These are phyloP conservation scores for Stellera chamaejasme DNA, from an alignment of 345 rosid species.

Conservation along the genomic window DNA sequence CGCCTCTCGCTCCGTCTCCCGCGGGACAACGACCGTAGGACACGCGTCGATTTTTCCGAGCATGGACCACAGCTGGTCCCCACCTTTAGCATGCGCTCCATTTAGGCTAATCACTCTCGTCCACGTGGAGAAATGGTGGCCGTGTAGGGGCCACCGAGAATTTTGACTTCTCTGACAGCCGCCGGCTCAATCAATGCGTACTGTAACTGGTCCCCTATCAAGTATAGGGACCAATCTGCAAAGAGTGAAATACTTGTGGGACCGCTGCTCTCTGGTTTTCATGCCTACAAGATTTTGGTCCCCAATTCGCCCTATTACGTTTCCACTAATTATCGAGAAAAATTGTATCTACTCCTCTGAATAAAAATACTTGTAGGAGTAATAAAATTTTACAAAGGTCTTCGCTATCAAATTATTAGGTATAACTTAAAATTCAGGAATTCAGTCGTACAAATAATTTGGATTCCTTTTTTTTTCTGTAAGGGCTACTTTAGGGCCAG, in stretches of 20 bases:
- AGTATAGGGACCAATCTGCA: neutral
- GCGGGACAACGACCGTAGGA: constrained; percentile 28
- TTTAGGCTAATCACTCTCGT: constrained; percentile 29
- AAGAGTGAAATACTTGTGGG: neutral
- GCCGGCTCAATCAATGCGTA: constrained; percentile 63
- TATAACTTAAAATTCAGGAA: no score
- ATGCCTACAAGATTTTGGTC: neutral
- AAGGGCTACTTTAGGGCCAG: no score
- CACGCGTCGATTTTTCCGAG: constrained; percentile 32
- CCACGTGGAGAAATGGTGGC: constrained; percentile 31
- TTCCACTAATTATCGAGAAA: constrained; percentile 10
- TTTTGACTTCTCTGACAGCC: constrained; percentile 76
- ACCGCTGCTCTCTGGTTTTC: no score
- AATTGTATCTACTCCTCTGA: constrained; percentile 41
- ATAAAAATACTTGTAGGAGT: constrained; percentile 8
- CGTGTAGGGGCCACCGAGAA: constrained; percentile 32
- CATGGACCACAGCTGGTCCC: constrained; percentile 62
- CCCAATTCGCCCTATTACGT: neutral
- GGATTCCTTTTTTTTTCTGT: no score
- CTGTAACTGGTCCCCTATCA: constrained; percentile 20
- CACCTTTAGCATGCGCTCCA: constrained; percentile 30
- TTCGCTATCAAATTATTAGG: no score
- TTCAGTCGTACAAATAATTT: no score
- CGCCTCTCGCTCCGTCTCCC: constrained; percentile 32
- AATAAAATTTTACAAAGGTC: neutral